phyloP scores from a whole-genome alignment of 345 rosid species.

The Streptanthus diversifolius region DNA sequence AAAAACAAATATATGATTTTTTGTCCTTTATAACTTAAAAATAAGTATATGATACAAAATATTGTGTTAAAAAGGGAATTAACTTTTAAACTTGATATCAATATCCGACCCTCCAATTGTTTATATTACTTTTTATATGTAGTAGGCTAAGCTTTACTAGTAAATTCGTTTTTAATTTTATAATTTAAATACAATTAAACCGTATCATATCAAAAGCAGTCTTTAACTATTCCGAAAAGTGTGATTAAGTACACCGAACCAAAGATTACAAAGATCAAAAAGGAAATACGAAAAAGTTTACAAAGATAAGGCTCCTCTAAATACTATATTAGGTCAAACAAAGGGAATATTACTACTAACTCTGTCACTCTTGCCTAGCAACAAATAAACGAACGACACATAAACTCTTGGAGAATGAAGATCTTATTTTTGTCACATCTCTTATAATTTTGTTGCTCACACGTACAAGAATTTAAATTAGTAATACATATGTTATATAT shows the following conservation, averaged over 20 bases:
- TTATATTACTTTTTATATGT: background rate
- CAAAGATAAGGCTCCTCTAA: conserved; percentile 32
- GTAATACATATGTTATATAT: background rate
- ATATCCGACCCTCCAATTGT: background rate
- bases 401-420: conserved; percentile 14
- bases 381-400: conserved; percentile 6
- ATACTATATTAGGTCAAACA: conserved; percentile 31
- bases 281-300: conserved; percentile 1
- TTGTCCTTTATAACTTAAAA: background rate
- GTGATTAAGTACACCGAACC: conserved; percentile 32
- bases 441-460: background rate
- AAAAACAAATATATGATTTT: too few relatives aligned
- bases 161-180: background rate
- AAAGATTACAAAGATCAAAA: conserved; percentile 14
- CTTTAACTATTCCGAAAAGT: conserved; percentile 9
- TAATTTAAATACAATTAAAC: background rate
- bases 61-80: background rate
- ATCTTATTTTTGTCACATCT: background rate
- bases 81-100: conserved; percentile 6
- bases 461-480: background rate
- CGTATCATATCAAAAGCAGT: conserved; percentile 17
- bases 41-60: background rate
- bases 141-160: conserved; percentile 17
- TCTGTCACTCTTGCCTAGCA: background rate
- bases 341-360: conserved; percentile 10